Evolutionary conservation across 768 basidiomycete species (phyloP).

Genomic region (Amanita rubescens): DNA sequence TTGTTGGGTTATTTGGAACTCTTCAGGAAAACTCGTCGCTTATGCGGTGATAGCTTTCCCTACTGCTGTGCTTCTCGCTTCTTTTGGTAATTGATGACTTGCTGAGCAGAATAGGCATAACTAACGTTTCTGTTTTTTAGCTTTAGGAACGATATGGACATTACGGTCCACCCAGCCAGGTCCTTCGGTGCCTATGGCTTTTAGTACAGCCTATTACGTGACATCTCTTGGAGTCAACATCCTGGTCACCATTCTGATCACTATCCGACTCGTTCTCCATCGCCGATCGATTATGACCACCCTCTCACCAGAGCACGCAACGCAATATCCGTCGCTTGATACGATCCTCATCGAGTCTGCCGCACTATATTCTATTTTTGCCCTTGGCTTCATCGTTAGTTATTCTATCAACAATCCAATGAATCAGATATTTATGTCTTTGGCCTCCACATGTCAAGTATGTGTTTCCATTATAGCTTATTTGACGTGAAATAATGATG

Average conservation of each 20-base stretch:
- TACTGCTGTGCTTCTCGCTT: conserved; percentile 26
- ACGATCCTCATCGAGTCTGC: conserved; percentile 34
- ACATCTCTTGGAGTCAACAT: conserved; percentile 31
- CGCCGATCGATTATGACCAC: conserved; percentile 18
- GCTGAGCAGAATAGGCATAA: neutral
- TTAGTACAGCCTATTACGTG: conserved; percentile 25
- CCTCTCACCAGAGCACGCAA: conserved; percentile 25
- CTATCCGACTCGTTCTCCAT: conserved; percentile 20
- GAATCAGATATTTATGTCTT: conserved; percentile 30
- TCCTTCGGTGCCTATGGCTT: conserved; percentile 27
- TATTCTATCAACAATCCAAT: conserved; percentile 33
- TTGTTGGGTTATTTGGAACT: conserved; percentile 28
- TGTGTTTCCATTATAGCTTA: neutral
- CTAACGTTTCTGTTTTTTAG: conserved; percentile 15
- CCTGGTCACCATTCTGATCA: conserved; percentile 27
- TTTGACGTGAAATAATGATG: conserved; percentile 8
- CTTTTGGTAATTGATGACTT: conserved; percentile 28
- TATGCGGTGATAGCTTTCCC: conserved; percentile 29
- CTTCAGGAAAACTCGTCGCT: conserved; percentile 19
- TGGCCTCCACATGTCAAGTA: conserved; percentile 30
- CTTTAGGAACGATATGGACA: conserved; percentile 35
- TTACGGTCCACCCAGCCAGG: conserved; percentile 34
- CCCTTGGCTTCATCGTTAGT: conserved; percentile 32
- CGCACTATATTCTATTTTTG: conserved; percentile 33
- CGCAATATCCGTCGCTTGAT: conserved; percentile 23